Evolutionary conservation across 176 grass and related monocot species (phyloP).

Genomic region (Triticum timopheevii): DNA sequence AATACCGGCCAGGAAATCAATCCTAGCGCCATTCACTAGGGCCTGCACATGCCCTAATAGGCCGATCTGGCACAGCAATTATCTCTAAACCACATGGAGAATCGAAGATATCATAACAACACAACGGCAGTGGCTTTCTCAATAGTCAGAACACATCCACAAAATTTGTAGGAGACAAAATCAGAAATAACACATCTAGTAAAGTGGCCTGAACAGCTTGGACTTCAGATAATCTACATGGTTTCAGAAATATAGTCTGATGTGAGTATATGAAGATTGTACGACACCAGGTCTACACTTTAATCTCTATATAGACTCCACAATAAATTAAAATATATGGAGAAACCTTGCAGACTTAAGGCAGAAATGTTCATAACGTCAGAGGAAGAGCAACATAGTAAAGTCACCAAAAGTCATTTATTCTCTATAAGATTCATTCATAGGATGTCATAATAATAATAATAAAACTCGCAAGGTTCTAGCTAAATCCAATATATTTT

Average conservation of each 20-base stretch:
- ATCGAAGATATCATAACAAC: background rate
- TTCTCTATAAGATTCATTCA: conserved; percentile 4
- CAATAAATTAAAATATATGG: background rate
- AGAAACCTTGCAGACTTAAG: background rate
- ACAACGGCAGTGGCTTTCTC: background rate
- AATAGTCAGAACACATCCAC: background rate
- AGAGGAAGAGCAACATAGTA: background rate
- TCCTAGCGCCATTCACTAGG: too few species aligned
- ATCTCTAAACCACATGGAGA: too few species aligned
- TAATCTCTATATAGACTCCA: background rate
- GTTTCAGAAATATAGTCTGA: background rate
- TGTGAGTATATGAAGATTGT: too few species aligned
- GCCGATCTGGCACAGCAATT: too few species aligned
- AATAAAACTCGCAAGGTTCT: background rate
- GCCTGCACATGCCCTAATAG: too few species aligned
- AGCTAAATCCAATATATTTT: conserved; percentile 26
- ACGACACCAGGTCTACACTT: background rate
- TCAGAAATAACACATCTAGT: background rate
- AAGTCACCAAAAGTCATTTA: conserved; percentile 1
- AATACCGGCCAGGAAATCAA: too few species aligned
- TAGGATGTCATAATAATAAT: background rate
- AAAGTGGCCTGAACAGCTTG: background rate
- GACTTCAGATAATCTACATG: background rate
- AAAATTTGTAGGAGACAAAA: too few species aligned
- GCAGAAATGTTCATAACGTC: background rate